phyloP scores from a whole-genome alignment of 2,329 filamentous ascomycete genomes.

The Stenocarpella maydis region DNA sequence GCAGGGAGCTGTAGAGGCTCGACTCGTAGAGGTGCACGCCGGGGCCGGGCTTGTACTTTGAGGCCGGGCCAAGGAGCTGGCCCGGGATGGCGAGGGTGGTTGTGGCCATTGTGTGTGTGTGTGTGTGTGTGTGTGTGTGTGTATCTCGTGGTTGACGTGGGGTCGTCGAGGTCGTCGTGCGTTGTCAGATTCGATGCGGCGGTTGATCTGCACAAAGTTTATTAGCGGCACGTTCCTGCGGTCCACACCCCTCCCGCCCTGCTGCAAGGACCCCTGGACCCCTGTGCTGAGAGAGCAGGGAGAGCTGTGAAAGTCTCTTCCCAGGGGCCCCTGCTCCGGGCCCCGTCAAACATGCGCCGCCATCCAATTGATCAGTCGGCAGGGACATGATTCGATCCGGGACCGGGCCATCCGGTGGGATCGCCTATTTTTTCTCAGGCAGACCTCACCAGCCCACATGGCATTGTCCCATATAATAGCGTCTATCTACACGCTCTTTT shows the following conservation, averaged over 20 bases:
- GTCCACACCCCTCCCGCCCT: conserved; percentile 6
- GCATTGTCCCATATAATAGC: not conserved
- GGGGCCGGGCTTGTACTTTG: conserved; percentile 75
- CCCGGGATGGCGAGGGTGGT: conserved; percentile 75
- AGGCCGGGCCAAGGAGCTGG: conserved; percentile 75
- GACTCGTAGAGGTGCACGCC: conserved; percentile 84
- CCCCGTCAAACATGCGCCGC: not conserved
- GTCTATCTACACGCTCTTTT: not conserved
- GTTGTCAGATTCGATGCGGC: conserved; percentile 11
- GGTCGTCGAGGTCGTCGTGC: not conserved
- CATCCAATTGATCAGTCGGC: conserved; percentile 26
- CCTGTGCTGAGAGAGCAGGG: not conserved
- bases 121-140: not conserved
- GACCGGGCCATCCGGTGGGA: conserved; percentile 12
- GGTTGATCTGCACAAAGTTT: conserved; percentile 16
- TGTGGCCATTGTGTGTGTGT: conserved; percentile 35
- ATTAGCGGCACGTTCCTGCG: conserved; percentile 21
- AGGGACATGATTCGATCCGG: conserved; percentile 19
- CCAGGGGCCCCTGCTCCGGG: conserved; percentile 5
- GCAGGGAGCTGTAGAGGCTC: conserved; percentile 82
- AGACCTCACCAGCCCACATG: not conserved
- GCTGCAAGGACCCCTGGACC: conserved; percentile 17
- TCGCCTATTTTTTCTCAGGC: not conserved
- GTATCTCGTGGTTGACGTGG: not conserved
- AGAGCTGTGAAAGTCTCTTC: conserved; percentile 8